Evolutionary conservation across 164 flowering plant genomes (phyloP).

Genomic region (Litsea cubeba): DNA sequence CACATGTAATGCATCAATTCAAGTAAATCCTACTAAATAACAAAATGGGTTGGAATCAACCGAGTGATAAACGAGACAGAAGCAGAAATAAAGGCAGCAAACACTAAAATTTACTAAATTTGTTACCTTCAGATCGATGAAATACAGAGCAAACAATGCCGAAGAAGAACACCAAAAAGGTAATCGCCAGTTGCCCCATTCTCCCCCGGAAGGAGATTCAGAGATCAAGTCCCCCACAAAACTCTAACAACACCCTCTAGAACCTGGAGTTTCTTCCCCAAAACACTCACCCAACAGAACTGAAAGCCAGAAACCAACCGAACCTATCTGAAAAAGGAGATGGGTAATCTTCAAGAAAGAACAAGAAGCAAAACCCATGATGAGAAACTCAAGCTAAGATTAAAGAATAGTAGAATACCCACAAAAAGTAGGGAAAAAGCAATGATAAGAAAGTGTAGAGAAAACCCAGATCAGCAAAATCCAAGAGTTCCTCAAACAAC

Average conservation of each 20-base stretch:
- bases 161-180: not conserved
- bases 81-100: not conserved
- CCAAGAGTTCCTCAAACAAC: not conserved
- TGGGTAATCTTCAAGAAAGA: constrained; percentile 7
- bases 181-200: constrained; percentile 5
- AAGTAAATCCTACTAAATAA: not conserved
- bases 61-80: not conserved
- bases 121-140: constrained; percentile 15
- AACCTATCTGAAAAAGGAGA: constrained; percentile 5
- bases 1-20: constrained; percentile 1
- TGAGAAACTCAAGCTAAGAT: not conserved
- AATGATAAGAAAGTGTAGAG: constrained; percentile 3
- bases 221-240: not conserved
- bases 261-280: not conserved
- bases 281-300: not conserved
- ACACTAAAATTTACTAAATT: not conserved
- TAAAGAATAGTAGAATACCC: not conserved
- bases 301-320: not conserved
- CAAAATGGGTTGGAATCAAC: not conserved
- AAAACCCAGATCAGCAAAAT: constrained; percentile 2
- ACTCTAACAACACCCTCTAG: not conserved
- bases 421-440: constrained; percentile 6
- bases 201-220: not conserved
- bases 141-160: not conserved
- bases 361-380: not conserved